Conservation (phyloP, 2,329 filamentous ascomycete genomes). For the Erysiphe neolycopersici region DNA sequence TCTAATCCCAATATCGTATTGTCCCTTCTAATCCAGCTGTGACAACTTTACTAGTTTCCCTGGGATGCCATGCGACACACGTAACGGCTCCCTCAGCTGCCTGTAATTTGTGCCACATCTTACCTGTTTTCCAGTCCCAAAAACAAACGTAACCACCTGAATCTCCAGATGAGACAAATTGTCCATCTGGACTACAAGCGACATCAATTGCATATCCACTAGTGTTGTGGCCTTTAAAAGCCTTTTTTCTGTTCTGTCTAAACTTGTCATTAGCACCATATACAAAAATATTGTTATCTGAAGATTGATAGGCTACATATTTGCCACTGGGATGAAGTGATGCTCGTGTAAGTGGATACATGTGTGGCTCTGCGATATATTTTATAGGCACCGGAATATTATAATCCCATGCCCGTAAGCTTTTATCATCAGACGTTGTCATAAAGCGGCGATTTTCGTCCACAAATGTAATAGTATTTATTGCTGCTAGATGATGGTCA, state of each 20-base stretch:
- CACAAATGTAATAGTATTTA: constrained; percentile 94
- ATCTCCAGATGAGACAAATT: constrained; percentile 72
- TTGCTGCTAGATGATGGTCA: constrained; percentile 88
- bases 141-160: constrained; percentile 76
- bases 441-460: constrained; percentile 90
- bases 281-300: constrained; percentile 90
- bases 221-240: constrained; percentile 85
- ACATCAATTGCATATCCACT: constrained; percentile 83
- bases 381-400: constrained; percentile 97
- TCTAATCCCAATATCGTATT: constrained; percentile 79
- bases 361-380: constrained; percentile 89
- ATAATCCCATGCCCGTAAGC: constrained; percentile 90
- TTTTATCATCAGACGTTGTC: constrained; percentile 93
- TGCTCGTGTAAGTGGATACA: constrained; percentile 84
- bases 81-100: constrained; percentile 61
- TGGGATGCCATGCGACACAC: constrained; percentile 87
- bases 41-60: constrained; percentile 82
- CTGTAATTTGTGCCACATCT: constrained; percentile 93
- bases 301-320: constrained; percentile 78
- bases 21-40: constrained; percentile 73
- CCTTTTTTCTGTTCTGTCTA: constrained; percentile 91
- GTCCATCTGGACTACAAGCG: constrained; percentile 67
- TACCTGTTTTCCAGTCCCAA: constrained; percentile 99
- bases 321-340: constrained; percentile 70
- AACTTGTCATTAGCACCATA: constrained; percentile 91